Conservation (phyloP, 1,284 basidiomycete species). For the Moesziomyces antarcticus region DNA sequence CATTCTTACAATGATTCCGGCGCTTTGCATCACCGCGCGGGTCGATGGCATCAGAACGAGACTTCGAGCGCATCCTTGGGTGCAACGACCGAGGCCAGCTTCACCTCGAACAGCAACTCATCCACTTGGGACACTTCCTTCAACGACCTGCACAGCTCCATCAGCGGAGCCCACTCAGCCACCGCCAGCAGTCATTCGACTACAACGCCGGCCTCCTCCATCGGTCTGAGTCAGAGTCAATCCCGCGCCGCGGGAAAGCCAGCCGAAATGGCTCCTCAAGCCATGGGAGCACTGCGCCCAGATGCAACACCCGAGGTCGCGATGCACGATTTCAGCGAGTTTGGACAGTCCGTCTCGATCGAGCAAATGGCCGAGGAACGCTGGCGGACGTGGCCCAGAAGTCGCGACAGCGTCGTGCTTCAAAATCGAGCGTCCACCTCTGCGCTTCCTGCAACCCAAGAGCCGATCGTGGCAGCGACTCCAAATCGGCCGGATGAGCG, state of each 20-base stretch:
- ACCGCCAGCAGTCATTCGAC: not conserved
- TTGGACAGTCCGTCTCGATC: conserved; percentile 38
- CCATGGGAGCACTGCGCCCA: not conserved
- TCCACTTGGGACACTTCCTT: conserved; percentile 28
- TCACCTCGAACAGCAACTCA: conserved; percentile 11
- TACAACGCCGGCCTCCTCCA: conserved; percentile 17
- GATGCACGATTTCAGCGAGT: conserved; percentile 42
- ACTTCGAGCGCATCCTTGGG: conserved; percentile 14
- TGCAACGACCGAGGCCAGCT: conserved; percentile 18
- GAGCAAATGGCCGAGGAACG: conserved; percentile 38
- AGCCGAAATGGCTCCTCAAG: not conserved
- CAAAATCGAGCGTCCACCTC: not conserved
- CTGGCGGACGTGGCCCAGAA: conserved; percentile 41
- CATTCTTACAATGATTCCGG: not conserved
- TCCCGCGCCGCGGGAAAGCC: not conserved
- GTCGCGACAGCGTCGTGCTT: not conserved
- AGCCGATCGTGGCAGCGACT: not conserved
- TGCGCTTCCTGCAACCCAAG: not conserved
- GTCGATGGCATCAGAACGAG: conserved; percentile 5
- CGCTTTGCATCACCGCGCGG: not conserved
- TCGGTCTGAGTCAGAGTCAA: conserved; percentile 8
- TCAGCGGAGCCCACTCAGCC: not conserved
- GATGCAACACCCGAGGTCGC: conserved; percentile 13
- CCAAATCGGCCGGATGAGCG: conserved; percentile 1
- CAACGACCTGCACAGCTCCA: conserved; percentile 6